A percentile compares a stretch with the other conserved stretches of the same genome.
Evolutionary conservation across 2,329 filamentous ascomycete genomes (phyloP).

Genomic region (Dendryphion nanum): DNA sequence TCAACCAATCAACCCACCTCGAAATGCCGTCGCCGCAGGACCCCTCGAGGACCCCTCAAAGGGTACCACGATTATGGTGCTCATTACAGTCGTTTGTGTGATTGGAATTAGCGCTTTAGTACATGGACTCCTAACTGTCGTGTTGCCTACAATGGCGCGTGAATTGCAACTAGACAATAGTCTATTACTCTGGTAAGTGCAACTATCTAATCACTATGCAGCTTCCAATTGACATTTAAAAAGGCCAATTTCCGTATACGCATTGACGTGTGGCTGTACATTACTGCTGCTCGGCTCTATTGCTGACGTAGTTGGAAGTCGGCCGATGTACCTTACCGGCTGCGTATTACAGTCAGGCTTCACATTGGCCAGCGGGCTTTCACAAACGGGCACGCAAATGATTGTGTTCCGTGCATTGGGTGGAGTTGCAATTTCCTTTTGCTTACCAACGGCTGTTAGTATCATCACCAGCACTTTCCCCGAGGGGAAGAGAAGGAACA

Average conservation of each 20-base stretch:
- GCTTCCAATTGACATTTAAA: conserved; percentile 2
- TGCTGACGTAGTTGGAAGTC: conserved; percentile 51
- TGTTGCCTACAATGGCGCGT: conserved; percentile 43
- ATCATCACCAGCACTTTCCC: conserved; percentile 50
- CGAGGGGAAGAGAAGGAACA: conserved; percentile 49
- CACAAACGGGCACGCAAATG: conserved; percentile 39
- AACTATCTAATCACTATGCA: not conserved
- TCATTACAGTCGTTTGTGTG: conserved; percentile 25
- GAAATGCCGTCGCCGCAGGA: conserved; percentile 15
- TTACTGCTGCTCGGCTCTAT: conserved; percentile 52
- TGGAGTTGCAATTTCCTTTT: conserved; percentile 48
- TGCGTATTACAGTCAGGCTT: conserved; percentile 45
- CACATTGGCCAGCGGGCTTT: conserved; percentile 46
- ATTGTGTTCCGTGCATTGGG: conserved; percentile 49
- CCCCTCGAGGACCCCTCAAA: conserved; percentile 16
- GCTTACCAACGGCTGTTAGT: conserved; percentile 50
- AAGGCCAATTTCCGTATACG: conserved; percentile 38
- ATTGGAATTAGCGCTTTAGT: conserved; percentile 26
- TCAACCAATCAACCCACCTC: conserved; percentile 11
- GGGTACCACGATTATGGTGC: conserved; percentile 25
- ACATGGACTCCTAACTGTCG: conserved; percentile 43
- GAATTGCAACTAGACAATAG: conserved; percentile 23
- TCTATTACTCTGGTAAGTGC: conserved; percentile 27
- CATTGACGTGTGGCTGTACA: conserved; percentile 49
- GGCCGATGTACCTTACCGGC: conserved; percentile 48